These are phyloP conservation scores for Rhynchosporium secalis DNA, from an alignment of 2,329 filamentous ascomycete species.

Conservation along the genomic window DNA sequence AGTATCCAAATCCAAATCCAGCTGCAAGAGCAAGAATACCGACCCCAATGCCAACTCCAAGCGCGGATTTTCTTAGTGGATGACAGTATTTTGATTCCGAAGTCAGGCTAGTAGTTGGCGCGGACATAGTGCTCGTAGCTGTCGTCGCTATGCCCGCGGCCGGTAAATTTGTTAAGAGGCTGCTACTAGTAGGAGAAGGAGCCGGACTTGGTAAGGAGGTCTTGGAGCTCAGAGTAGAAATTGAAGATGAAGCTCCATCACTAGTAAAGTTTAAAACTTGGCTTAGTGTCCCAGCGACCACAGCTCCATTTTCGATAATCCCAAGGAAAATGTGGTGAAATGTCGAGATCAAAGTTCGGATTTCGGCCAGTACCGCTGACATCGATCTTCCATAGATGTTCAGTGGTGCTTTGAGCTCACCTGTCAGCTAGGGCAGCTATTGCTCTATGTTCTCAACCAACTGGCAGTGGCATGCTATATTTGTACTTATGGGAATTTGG, in stretches of 20 bases:
- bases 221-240: neutral
- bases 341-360: neutral
- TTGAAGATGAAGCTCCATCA: neutral
- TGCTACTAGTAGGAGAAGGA: neutral
- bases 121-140: neutral
- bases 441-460: neutral
- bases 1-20: neutral
- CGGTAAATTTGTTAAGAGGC: neutral
- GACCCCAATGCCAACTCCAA: neutral
- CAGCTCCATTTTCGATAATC: neutral
- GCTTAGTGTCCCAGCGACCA: neutral
- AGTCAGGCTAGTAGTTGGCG: neutral
- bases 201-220: neutral
- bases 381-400: neutral
- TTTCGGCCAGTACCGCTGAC: neutral
- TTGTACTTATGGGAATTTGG: neutral
- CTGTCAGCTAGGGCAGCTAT: neutral
- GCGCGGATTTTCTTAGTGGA: neutral
- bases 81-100: neutral
- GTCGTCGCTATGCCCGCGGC: neutral
- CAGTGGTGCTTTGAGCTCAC: neutral
- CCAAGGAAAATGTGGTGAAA: constrained; percentile 1
- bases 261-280: neutral
- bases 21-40: neutral
- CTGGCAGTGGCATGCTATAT: neutral